These are phyloP conservation scores for Metschnikowia arizonensis DNA, from an alignment of 805 yeast genomes.

Conservation along the genomic window DNA sequence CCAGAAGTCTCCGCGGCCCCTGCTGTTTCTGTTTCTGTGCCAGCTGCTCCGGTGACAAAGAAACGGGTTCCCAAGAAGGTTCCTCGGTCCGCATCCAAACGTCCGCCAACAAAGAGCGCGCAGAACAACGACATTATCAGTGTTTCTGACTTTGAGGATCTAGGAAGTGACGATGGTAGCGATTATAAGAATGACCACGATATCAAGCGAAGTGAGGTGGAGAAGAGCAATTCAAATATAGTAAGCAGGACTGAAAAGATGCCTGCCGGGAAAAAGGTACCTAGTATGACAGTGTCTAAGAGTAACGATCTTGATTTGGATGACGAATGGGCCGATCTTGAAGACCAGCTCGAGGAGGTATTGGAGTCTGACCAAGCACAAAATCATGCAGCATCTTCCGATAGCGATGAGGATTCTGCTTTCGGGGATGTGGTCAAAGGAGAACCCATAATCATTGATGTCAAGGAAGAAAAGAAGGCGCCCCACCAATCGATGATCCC, in stretches of 20 bases:
- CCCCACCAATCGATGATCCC: slow-evolving; percentile 5
- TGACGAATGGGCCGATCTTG: slow-evolving; percentile 42
- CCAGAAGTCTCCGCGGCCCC: not conserved
- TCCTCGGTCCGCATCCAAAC: slow-evolving; percentile 13
- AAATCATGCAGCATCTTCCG: slow-evolving; percentile 9
- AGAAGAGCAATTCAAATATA: not conserved
- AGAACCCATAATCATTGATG: slow-evolving; percentile 24
- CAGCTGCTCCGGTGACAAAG: not conserved
- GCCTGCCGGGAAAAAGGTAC: slow-evolving; percentile 2
- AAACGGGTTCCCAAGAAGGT: not conserved
- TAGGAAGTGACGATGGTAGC: slow-evolving; percentile 18
- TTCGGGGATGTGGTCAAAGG: slow-evolving; percentile 20
- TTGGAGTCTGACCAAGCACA: slow-evolving; percentile 23
- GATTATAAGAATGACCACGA: not conserved
- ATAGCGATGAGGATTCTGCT: slow-evolving; percentile 27
- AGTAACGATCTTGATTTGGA: slow-evolving; percentile 23
- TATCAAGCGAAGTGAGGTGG: not conserved
- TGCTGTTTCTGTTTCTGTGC: not conserved
- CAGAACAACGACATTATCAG: slow-evolving; percentile 23
- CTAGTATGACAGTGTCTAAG: not conserved
- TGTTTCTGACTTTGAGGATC: slow-evolving; percentile 38
- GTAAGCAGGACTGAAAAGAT: not conserved
- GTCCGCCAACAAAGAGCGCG: slow-evolving; percentile 16
- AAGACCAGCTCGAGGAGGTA: slow-evolving; percentile 40
- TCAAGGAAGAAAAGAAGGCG: slow-evolving; percentile 21